These are phyloP conservation scores for Elongisporangium prolatum DNA, from an alignment of 352 stramenopile species.

Conservation along the genomic window DNA sequence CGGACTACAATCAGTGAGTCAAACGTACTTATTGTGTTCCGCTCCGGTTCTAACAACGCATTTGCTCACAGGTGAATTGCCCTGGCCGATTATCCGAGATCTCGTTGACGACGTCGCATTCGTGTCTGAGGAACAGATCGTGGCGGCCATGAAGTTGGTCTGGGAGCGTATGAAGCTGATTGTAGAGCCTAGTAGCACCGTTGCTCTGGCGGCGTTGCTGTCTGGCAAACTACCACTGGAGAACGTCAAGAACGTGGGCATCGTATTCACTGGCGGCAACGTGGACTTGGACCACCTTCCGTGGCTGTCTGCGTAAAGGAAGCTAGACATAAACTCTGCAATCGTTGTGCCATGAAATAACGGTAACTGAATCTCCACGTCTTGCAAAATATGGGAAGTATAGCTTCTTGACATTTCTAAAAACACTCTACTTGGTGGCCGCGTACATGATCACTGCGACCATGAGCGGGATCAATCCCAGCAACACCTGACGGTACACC, in stretches of 20 bases:
- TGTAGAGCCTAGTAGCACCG: conserved; percentile 62
- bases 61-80: background rate
- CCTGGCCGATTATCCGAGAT: conserved; percentile 84
- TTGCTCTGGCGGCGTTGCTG: conserved; percentile 39
- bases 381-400: background rate
- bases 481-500: conserved; percentile 51
- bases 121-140: conserved; percentile 84
- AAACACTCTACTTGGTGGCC: conserved; percentile 29
- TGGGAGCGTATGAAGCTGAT: conserved; percentile 90
- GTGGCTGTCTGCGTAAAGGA: conserved; percentile 13
- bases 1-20: conserved; percentile 62
- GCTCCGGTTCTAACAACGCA: background rate
- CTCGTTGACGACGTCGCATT: conserved; percentile 87
- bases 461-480: conserved; percentile 49
- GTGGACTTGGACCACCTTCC: conserved; percentile 61
- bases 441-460: conserved; percentile 49
- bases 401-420: conserved; percentile 1
- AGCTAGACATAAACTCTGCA: no score
- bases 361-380: no score
- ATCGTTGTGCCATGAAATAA: no score
- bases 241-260: conserved; percentile 36
- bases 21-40: background rate
- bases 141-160: conserved; percentile 73
- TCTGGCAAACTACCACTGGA: conserved; percentile 36
- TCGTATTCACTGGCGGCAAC: conserved; percentile 64